These are phyloP conservation scores for Musa troglodytarum DNA, from an alignment of 176 grass and related monocot species.

Conservation along the genomic window DNA sequence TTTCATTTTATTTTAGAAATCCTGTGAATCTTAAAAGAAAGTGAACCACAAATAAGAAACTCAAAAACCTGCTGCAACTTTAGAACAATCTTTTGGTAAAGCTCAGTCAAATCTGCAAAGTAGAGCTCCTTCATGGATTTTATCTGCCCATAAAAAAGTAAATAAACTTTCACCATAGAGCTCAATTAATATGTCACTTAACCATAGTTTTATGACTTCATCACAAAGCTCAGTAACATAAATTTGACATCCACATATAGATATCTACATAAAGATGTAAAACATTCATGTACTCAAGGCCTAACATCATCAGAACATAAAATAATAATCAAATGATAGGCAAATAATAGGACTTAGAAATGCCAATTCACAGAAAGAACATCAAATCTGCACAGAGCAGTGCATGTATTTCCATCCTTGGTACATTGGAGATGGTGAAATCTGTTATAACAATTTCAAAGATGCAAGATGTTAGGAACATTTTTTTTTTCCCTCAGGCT, in stretches of 20 bases:
- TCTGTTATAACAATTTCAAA: neutral
- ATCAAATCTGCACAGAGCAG: neutral
- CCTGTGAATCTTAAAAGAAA: neutral
- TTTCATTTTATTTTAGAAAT: neutral
- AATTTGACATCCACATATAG: too few species aligned
- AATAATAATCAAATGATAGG: neutral
- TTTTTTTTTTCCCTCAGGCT: neutral
- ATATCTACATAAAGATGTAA: too few species aligned
- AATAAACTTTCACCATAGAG: conserved; percentile 9
- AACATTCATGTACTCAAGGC: too few species aligned
- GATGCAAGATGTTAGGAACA: too few species aligned
- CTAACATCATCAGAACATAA: neutral
- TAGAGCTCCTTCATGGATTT: conserved; percentile 69
- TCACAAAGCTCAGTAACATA: too few species aligned
- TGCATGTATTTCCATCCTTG: neutral
- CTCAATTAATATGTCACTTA: neutral
- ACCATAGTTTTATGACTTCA: too few species aligned
- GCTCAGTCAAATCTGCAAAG: conserved; percentile 48
- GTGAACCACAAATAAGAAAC: neutral
- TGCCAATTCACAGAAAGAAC: neutral
- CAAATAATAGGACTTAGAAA: neutral
- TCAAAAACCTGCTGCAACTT: conserved; percentile 51
- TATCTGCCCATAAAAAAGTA: conserved; percentile 33
- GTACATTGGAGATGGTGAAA: neutral
- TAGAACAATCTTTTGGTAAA: conserved; percentile 47